These are phyloP conservation scores for Saposhnikovia divaricata DNA, from an alignment of 129 eudicot genomes.

Conservation along the genomic window DNA sequence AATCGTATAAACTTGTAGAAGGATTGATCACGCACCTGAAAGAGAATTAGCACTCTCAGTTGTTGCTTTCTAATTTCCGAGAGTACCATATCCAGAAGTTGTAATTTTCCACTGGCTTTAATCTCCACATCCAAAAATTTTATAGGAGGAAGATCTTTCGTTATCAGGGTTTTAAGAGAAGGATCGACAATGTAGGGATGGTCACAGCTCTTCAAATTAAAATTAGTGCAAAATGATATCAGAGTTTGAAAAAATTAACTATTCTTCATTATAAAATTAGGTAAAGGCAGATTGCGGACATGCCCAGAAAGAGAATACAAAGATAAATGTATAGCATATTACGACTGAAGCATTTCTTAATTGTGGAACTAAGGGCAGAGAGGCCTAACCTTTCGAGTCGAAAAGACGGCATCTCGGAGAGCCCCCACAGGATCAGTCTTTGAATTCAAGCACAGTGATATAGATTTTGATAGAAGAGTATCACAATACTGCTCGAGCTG, in stretches of 20 bases:
- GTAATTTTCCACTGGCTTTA: conserved; percentile 83
- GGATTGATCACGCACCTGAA: conserved; percentile 44
- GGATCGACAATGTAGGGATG: conserved; percentile 81
- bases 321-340: not conserved
- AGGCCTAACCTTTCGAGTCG: conserved; percentile 62
- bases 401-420: conserved; percentile 52
- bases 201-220: conserved; percentile 63
- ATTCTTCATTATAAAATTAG: not conserved
- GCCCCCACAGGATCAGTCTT: conserved; percentile 61
- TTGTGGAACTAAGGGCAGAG: not conserved
- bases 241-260: not conserved
- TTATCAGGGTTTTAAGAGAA: conserved; percentile 37
- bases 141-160: conserved; percentile 29
- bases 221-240: conserved; percentile 1
- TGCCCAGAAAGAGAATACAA: not conserved
- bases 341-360: not conserved
- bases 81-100: conserved; percentile 66
- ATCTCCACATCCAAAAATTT: conserved; percentile 58
- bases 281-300: not conserved
- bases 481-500: conserved; percentile 94
- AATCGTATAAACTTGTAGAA: not conserved
- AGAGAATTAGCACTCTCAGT: conserved; percentile 60
- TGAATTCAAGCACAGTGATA: conserved; percentile 46
- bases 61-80: conserved; percentile 42
- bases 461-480: conserved; percentile 53